Percentiles rank a stretch among this genome's conserved stretches.
These are phyloP conservation scores for Babjeviella inositovora DNA, from an alignment of 805 yeast species.

Conservation along the genomic window DNA sequence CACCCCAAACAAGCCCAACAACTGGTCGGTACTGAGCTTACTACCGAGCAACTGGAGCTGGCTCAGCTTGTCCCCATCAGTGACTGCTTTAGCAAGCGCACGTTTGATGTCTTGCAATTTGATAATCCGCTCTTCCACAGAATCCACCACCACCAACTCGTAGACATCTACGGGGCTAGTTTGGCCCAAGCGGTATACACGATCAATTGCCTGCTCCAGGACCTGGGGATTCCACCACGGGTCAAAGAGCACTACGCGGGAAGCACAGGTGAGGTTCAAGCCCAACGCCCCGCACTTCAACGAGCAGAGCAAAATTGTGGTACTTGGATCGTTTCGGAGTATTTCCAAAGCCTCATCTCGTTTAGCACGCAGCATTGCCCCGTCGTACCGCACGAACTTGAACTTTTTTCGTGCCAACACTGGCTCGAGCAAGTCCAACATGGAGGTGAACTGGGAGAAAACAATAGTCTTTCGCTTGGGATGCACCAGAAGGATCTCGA, in stretches of 20 bases:
- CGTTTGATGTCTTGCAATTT: constrained; percentile 16
- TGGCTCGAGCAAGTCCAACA: constrained; percentile 13
- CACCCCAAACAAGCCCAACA: constrained; percentile 5
- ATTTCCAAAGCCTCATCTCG: constrained; percentile 12
- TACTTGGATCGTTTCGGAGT: constrained; percentile 10
- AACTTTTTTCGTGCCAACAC: constrained; percentile 12
- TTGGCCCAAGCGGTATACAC: constrained; percentile 34
- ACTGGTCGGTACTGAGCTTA: constrained; percentile 4
- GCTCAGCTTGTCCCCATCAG: constrained; percentile 8
- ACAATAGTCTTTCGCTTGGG: constrained; percentile 21
- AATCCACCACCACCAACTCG: constrained; percentile 16
- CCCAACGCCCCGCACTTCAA: constrained; percentile 27
- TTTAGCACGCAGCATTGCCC: constrained; percentile 10
- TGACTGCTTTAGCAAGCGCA: constrained; percentile 11
- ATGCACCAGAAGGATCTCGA: constrained; percentile 13
- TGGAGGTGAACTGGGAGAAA: constrained; percentile 22
- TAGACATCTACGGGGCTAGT: constrained; percentile 22
- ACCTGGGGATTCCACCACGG: constrained; percentile 39
- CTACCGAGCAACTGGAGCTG: constrained; percentile 2
- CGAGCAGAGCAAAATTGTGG: constrained; percentile 19
- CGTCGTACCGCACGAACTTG: constrained; percentile 15
- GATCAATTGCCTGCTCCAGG: constrained; percentile 32
- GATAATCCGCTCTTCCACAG: constrained; percentile 22
- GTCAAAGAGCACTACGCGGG: constrained; percentile 20
- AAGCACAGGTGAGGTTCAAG: constrained; percentile 21